Evolutionary conservation across 2,329 filamentous ascomycete species (phyloP).

Genomic region (Domatiomyces catenatus): DNA sequence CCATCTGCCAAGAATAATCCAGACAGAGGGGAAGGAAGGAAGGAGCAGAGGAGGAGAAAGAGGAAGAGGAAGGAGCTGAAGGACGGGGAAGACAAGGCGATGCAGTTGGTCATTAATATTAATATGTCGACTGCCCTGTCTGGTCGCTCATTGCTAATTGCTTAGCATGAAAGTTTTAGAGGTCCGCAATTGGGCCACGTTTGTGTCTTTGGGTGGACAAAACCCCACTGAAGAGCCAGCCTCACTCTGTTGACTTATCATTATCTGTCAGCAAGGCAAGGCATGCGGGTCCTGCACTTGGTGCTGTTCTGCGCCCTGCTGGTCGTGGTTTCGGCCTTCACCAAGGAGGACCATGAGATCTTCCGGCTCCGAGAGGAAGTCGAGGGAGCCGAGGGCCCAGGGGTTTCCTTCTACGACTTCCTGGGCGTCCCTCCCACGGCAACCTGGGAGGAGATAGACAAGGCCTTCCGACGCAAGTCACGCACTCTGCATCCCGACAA

Average conservation of each 20-base stretch:
- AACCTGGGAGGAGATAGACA: constrained; percentile 75
- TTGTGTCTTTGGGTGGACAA: not conserved
- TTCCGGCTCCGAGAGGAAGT: constrained; percentile 90
- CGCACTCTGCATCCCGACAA: constrained; percentile 84
- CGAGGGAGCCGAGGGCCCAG: constrained; percentile 53
- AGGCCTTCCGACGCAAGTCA: constrained; percentile 82
- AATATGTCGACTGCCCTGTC: not conserved
- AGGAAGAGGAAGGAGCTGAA: constrained; percentile 1
- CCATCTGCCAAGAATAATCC: not conserved
- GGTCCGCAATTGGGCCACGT: constrained; percentile 10
- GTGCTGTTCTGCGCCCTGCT: constrained; percentile 53
- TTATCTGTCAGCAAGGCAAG: not conserved
- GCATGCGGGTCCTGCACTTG: constrained; percentile 45
- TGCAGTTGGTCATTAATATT: too few species aligned
- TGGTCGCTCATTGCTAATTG: too few species aligned
- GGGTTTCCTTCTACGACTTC: constrained; percentile 87
- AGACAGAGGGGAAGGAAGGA: not conserved
- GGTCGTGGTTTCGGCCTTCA: constrained; percentile 59
- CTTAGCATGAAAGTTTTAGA: not conserved
- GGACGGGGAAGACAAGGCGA: not conserved
- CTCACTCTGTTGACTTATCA: not conserved
- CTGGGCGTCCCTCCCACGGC: constrained; percentile 60
- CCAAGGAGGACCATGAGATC: constrained; percentile 93
- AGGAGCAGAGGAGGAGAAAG: constrained; percentile 2
- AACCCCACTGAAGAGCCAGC: not conserved